These are phyloP conservation scores for Cardamine resedifolia DNA, from an alignment of 345 rosid species.

Conservation along the genomic window DNA sequence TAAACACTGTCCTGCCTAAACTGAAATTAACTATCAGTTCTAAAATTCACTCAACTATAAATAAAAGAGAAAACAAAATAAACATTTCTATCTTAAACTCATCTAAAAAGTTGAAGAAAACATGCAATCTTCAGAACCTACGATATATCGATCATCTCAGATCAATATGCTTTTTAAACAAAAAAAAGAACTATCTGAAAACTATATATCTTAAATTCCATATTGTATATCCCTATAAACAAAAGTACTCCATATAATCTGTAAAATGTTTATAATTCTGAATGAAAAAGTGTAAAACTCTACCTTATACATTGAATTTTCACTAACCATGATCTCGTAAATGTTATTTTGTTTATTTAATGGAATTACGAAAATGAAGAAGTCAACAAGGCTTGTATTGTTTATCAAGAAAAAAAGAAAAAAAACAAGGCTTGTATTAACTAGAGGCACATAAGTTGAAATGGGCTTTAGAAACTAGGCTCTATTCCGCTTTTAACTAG, in stretches of 20 bases:
- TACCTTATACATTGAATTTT: neutral
- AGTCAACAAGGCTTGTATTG: neutral
- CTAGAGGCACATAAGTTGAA: neutral
- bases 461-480: constrained; percentile 11
- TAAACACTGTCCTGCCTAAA: neutral
- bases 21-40: neutral
- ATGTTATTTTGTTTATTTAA: neutral
- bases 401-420: no score
- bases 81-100: no score
- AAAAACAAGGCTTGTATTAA: neutral
- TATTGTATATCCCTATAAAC: no score
- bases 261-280: neutral
- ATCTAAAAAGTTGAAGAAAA: neutral
- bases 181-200: neutral
- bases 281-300: neutral
- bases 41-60: neutral
- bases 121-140: neutral
- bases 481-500: neutral
- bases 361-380: neutral
- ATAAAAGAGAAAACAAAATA: no score
- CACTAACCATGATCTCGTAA: neutral
- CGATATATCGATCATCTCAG: neutral
- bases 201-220: neutral
- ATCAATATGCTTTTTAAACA: neutral
- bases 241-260: no score